Evolutionary conservation across 2,329 filamentous ascomycete genomes (phyloP).

Genomic region (Scedosporium dehoogii): DNA sequence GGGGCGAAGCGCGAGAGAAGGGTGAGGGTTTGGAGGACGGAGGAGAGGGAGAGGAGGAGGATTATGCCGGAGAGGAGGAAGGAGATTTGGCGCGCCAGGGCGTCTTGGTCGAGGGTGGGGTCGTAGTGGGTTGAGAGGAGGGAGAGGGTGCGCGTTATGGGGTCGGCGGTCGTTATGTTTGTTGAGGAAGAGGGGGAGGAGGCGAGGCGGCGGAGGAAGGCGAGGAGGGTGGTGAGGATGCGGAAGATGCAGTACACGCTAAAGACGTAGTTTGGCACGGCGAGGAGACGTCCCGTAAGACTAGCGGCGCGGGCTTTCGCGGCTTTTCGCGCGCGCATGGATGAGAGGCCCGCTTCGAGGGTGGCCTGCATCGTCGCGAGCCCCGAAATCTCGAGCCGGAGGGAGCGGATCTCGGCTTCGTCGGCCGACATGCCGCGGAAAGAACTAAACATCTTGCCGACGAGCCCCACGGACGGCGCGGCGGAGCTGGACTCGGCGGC

Average conservation of each 20-base stretch:
- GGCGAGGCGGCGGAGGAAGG: constrained; percentile 49
- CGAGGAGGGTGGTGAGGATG: constrained; percentile 61
- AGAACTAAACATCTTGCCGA: constrained; percentile 64
- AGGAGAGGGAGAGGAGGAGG: constrained; percentile 70
- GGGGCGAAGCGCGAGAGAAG: constrained; percentile 70
- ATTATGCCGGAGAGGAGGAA: constrained; percentile 78
- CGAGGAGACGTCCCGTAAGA: constrained; percentile 51
- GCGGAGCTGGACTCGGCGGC: constrained; percentile 24
- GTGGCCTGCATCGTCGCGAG: constrained; percentile 67
- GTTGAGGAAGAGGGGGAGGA: constrained; percentile 17
- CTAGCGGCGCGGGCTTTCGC: constrained; percentile 60
- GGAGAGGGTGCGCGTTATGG: constrained; percentile 73
- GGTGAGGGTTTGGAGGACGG: constrained; percentile 75
- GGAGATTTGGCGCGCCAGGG: constrained; percentile 82
- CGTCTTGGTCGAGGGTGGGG: constrained; percentile 67
- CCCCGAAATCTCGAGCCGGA: constrained; percentile 69
- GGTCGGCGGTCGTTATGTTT: constrained; percentile 54
- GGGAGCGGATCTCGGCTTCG: constrained; percentile 44
- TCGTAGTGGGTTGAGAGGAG: constrained; percentile 77
- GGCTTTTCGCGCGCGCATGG: constrained; percentile 50
- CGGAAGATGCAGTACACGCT: constrained; percentile 79
- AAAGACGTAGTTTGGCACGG: constrained; percentile 57
- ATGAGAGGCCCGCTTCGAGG: constrained; percentile 47
- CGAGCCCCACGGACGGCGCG: constrained; percentile 42
- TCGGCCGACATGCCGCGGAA: constrained; percentile 56